Evolutionary conservation across 495 filamentous ascomycete species (phyloP).

Genomic region (Sabuloglossum arenarium): DNA sequence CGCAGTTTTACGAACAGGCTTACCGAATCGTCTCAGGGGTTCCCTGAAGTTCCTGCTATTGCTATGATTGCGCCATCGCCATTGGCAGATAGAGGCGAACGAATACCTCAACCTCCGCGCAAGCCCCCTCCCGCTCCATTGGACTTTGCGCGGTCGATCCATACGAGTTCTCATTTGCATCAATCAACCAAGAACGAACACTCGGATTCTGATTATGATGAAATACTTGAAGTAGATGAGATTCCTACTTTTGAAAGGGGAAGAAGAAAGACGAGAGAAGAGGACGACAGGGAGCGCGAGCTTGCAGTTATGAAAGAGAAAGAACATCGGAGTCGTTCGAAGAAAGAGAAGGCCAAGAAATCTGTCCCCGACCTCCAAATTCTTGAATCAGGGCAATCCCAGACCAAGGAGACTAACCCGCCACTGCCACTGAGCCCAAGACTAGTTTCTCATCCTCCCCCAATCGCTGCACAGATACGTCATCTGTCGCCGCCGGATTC

Average conservation of each 20-base stretch:
- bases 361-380: neutral
- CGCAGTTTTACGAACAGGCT: neutral
- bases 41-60: neutral
- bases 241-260: conserved; percentile 34
- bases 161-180: conserved; percentile 21
- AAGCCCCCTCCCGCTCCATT: conserved; percentile 75
- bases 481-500: conserved; percentile 16
- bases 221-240: conserved; percentile 46
- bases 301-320: conserved; percentile 38
- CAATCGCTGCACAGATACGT: neutral
- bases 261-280: conserved; percentile 68
- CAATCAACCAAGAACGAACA: conserved; percentile 32
- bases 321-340: conserved; percentile 40
- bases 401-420: neutral
- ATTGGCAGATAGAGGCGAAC: conserved; percentile 7
- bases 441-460: neutral
- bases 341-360: conserved; percentile 30
- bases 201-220: conserved; percentile 71
- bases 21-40: neutral
- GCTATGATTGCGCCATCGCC: neutral
- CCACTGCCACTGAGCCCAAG: neutral
- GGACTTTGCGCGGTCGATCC: conserved; percentile 33
- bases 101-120: conserved; percentile 28
- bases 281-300: conserved; percentile 67
- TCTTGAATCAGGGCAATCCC: neutral